Conservation (phyloP, 202 grass and related monocot genomes). For the Setaria viridis region DNA sequence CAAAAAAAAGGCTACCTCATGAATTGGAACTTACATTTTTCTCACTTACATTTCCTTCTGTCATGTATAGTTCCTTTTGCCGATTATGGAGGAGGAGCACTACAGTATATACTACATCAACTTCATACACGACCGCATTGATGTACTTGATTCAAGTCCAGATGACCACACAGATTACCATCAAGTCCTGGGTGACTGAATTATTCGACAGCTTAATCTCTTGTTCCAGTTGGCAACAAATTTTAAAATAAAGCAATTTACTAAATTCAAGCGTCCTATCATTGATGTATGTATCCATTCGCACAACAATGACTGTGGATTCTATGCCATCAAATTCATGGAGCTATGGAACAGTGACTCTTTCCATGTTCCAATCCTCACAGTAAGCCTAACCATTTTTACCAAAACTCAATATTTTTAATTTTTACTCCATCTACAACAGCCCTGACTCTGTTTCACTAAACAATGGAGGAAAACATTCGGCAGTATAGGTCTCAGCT, state of each 20-base stretch:
- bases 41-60: too few relatives aligned
- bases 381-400: too few relatives aligned
- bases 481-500: neutral
- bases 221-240: neutral
- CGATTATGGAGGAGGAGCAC: neutral
- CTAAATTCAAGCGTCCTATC: neutral
- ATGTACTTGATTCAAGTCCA: neutral
- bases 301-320: neutral
- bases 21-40: neutral
- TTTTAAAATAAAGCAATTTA: neutral
- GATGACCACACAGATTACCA: neutral
- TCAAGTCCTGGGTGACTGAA: neutral
- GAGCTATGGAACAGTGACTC: too few relatives aligned
- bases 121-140: neutral
- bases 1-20: neutral
- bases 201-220: neutral
- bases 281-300: neutral
- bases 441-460: too few relatives aligned
- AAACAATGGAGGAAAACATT: neutral
- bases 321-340: too few relatives aligned
- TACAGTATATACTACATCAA: neutral
- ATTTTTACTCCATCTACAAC: too few relatives aligned
- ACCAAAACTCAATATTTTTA: too few relatives aligned
- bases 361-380: too few relatives aligned
- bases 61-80: neutral